Conservation (phyloP, 306 rosid genomes). For the Albizia julibrissin region DNA sequence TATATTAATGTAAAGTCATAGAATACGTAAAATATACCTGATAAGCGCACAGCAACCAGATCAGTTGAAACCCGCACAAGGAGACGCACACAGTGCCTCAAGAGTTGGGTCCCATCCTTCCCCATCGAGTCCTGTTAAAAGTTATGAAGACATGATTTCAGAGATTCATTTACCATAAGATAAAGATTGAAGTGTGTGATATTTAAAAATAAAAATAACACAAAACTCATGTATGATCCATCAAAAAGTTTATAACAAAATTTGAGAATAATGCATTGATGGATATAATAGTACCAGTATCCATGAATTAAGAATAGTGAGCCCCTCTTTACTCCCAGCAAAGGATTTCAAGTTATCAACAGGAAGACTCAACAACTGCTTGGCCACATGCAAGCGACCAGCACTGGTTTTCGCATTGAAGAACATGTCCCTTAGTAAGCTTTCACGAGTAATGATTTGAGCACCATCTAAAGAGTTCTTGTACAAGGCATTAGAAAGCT, state of each 20-base stretch:
- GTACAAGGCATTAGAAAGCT: conserved; percentile 68
- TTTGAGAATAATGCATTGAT: conserved; percentile 22
- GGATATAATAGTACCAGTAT: conserved; percentile 68
- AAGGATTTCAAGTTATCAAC: conserved; percentile 81
- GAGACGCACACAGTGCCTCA: conserved; percentile 98
- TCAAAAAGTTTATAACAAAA: neutral
- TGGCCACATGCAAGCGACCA: conserved; percentile 89
- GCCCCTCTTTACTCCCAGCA: conserved; percentile 96
- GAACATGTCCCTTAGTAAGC: conserved; percentile 83
- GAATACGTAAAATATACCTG: conserved; percentile 60
- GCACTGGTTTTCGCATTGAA: conserved; percentile 74
- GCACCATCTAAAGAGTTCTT: conserved; percentile 72
- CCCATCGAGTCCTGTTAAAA: conserved; percentile 91
- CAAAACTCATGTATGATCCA: conserved; percentile 17
- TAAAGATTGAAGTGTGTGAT: neutral
- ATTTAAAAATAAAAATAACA: neutral
- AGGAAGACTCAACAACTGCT: conserved; percentile 78
- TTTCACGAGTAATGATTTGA: conserved; percentile 58
- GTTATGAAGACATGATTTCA: conserved; percentile 30
- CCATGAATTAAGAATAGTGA: conserved; percentile 87
- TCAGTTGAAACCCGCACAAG: conserved; percentile 95
- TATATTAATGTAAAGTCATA: neutral
- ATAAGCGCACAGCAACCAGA: conserved; percentile 85
- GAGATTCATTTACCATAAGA: conserved; percentile 26
- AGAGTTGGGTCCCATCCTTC: conserved; percentile 95